Conservation (phyloP, 495 filamentous ascomycete species). For the Filosporella fistucella region DNA sequence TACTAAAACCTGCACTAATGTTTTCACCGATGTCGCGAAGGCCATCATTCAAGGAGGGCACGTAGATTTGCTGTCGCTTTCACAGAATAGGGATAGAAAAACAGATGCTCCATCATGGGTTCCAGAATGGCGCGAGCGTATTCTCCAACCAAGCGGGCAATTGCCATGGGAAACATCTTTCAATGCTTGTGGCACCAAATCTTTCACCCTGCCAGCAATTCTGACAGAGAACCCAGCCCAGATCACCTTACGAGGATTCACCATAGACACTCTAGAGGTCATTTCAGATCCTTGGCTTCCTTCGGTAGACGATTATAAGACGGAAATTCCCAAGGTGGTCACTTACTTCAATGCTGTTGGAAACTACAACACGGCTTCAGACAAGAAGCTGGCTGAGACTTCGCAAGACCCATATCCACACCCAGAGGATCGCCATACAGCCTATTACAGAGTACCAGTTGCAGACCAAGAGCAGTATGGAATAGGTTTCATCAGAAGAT, state of each 20-base stretch:
- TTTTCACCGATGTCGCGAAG: not conserved
- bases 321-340: too few species aligned
- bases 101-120: conserved; percentile 6
- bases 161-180: conserved; percentile 3
- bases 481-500: not conserved
- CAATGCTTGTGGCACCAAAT: not conserved
- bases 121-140: conserved; percentile 3
- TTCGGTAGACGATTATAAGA: too few species aligned
- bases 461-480: conserved; percentile 5
- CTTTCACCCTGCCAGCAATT: not conserved
- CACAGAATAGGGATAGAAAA: not conserved
- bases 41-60: conserved; percentile 3
- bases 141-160: conserved; percentile 5
- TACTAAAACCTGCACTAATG: not conserved
- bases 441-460: conserved; percentile 1
- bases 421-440: not conserved
- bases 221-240: not conserved
- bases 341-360: too few species aligned
- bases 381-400: too few species aligned
- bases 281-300: not conserved
- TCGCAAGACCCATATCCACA: too few species aligned
- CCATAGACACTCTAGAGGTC: conserved; percentile 1
- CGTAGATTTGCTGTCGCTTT: conserved; percentile 3
- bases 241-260: not conserved
- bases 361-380: too few species aligned